phyloP scores from a whole-genome alignment of 352 stramenopile genomes.

The Globisporangium spiculum region DNA sequence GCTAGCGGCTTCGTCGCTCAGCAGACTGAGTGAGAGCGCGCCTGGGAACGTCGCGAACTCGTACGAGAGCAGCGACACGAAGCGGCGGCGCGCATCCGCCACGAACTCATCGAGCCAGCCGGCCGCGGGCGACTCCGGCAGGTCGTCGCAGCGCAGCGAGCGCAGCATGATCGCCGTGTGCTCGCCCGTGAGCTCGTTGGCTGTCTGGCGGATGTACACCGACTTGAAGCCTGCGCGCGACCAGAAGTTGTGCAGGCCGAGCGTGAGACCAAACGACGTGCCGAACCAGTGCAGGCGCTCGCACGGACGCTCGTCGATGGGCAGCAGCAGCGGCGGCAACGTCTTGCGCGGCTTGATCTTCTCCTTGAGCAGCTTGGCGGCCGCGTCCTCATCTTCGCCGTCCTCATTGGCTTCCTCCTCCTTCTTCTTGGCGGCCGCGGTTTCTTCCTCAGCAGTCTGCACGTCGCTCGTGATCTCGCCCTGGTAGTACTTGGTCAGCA shows the following conservation, averaged over 20 bases:
- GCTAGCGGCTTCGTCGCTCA: conserved; percentile 56
- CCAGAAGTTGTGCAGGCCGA: conserved; percentile 98
- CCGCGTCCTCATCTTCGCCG: conserved; percentile 52
- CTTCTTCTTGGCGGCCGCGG: conserved; percentile 29
- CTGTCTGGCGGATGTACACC: conserved; percentile 98
- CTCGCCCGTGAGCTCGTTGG: conserved; percentile 99
- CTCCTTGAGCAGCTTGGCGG: conserved; percentile 62
- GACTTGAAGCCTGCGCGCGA: conserved; percentile 91
- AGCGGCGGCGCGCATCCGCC: conserved; percentile 91
- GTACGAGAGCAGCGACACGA: conserved; percentile 93
- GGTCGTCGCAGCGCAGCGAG: conserved; percentile 67
- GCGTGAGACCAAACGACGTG: conserved; percentile 97
- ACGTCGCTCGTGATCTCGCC: conserved; percentile 89
- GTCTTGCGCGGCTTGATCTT: conserved; percentile 96
- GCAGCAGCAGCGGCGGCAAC: conserved; percentile 95
- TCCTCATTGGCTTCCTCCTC: conserved; percentile 35
- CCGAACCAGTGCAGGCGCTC: conserved; percentile 98
- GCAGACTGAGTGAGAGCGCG: conserved; percentile 88
- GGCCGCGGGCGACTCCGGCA: conserved; percentile 68
- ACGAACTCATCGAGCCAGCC: conserved; percentile 95
- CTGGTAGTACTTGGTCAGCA: conserved; percentile 98
- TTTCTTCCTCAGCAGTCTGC: conserved; percentile 30
- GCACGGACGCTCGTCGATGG: conserved; percentile 91
- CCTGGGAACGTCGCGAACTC: conserved; percentile 92
- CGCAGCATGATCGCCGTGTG: conserved; percentile 95